Base-by-base conservation (phyloP, 2,329 filamentous ascomycete genomes). In the Fusarium mangiferae region DNA sequence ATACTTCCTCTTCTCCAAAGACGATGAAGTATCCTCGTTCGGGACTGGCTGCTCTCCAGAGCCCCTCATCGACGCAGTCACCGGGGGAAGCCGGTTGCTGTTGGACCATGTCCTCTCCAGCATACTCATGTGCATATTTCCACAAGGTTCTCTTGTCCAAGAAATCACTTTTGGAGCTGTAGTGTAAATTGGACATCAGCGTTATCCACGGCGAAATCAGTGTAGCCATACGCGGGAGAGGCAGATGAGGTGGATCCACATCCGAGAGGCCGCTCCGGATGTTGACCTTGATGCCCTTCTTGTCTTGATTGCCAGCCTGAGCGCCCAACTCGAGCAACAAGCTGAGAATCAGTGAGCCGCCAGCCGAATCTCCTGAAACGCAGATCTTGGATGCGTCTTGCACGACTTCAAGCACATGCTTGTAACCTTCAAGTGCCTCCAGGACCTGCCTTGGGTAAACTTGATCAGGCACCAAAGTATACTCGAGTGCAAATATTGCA, bases 141-240 rank as follows among this genome's bases (percentile, higher is more conserved):
- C 92, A 90, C 35, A 97, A 85, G 59, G 87, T 91, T 22, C 87
- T 82, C 24, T 87, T 86, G 76, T 94, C 90, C 41, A 97, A 87
- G 78, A 93, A 97, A 81, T 97, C 94, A 74, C 92, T 93, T 8
- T 84, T 80, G 1, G 93, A 96, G 74, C 93, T 90, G 60, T 85
- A 86, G 77, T 95, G 92, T 59, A 89, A 87, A 12, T 85, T 82
- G 1, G 92, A 94, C 44, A 94, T 85, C 45, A 97, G 88, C 4
- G 91, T 92, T 18, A 91, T 87, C 94, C 94, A 97, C 0, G 94
- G 94, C 15, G 93, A 95, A 68, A 97, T 93, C 68, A 96, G 85
- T 28, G 91, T 86, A 5, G 92, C 93, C 78, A 95, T 84, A 67
- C 81, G 81, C 52, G 82, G 83, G 55, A 80, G 79, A 63, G 76